Evolutionary conservation across 306 rosid species (phyloP), one percentile per base, ranked within the genome.

Genomic region (Lotus japonicus): DNA sequence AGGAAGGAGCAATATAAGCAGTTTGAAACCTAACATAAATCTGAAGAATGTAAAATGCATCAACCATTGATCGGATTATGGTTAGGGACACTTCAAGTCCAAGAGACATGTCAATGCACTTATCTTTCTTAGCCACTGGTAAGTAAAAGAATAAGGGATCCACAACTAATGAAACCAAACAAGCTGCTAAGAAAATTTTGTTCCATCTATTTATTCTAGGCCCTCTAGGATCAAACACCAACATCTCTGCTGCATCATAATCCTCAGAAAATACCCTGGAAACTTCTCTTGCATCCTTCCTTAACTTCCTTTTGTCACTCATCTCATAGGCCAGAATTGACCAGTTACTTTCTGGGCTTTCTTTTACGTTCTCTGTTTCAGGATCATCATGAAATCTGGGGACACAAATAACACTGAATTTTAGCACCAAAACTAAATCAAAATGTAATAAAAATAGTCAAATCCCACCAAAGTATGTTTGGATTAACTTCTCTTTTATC

Each of bases 261-360:
- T 86, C 91, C 80, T 86, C 88, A 28, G 88, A 86, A 42, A 86
- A 86, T 9, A 86, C 91, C 49, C 86, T 81, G 2, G 88, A 81
- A 44, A 86, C 84, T 33, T 51, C 88, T 73, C 73, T 76, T 69
- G 33, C 70, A 11, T 73, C 75, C 49, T 51, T 79, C 21, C 43
- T 52, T 55, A 28, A 48, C 31, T 52, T 67, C 21, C 68, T 11
- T 61, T 58, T 54, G 4, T 12, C 58, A 35, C 41, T 65, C 58
- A 28, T 64, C 71, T 59, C 76, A 59, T 59, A 73, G 9, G 33
- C 43, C 1, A 12, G 13, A 39, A 70, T 70, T 31, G 71, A 31
- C 35, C 58, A 14, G 17, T 43, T 58, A 46, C 56, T 64, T 19
- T 71, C 71, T 52, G 67, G 63, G 28, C 17, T 60, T 43, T 77